Evolutionary conservation across 179 eudicot genomes (phyloP).

Genomic region (Drosera spatulata): DNA sequence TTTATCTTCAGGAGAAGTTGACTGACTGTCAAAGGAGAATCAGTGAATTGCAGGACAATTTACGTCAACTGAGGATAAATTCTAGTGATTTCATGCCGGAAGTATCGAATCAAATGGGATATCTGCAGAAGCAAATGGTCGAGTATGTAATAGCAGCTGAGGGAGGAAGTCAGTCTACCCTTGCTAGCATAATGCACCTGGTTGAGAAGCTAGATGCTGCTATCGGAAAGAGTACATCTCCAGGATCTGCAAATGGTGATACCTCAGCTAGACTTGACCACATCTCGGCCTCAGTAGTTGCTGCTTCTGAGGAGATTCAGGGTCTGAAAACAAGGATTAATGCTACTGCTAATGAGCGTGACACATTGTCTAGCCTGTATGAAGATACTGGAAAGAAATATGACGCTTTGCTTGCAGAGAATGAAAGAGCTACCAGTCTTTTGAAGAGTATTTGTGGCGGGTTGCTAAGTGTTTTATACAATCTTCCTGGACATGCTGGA

Average conservation of each 20-base stretch:
- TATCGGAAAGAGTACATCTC: constrained; percentile 10
- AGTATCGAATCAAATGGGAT: constrained; percentile 31
- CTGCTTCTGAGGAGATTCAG: constrained; percentile 53
- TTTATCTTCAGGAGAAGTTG: constrained; percentile 35
- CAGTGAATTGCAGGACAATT: constrained; percentile 33
- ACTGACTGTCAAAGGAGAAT: constrained; percentile 27
- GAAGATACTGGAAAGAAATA: constrained; percentile 27
- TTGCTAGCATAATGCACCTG: constrained; percentile 31
- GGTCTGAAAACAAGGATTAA: constrained; percentile 41
- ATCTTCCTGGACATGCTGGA: constrained; percentile 19
- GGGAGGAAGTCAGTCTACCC: constrained; percentile 33
- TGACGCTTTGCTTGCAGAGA: constrained; percentile 23
- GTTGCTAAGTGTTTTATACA: constrained; percentile 33
- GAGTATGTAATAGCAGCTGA: constrained; percentile 30
- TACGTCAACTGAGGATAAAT: constrained; percentile 35
- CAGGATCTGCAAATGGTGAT: constrained; percentile 7
- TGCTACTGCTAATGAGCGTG: constrained; percentile 29
- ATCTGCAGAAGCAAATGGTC: constrained; percentile 38
- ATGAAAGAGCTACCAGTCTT: constrained; percentile 28
- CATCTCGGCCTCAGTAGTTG: constrained; percentile 35
- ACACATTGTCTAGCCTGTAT: constrained; percentile 22
- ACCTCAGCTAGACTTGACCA: constrained; percentile 20
- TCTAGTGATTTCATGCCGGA: constrained; percentile 33
- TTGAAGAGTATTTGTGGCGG: constrained; percentile 38
- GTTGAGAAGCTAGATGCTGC: constrained; percentile 47